Conservation (phyloP, 176 grass and related monocot genomes). For the Stipa capillata region DNA sequence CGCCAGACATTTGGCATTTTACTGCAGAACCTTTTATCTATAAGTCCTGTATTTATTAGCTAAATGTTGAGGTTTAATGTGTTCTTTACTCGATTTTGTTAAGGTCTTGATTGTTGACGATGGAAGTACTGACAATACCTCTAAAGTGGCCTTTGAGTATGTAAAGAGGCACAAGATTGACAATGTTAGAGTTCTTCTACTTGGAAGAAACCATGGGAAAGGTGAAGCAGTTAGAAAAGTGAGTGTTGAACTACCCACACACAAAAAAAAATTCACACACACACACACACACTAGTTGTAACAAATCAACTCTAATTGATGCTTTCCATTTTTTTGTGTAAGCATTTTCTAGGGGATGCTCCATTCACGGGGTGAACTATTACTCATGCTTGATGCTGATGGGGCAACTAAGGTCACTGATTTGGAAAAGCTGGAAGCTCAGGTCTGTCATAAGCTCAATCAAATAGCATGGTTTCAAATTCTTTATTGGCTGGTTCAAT, state of each 20-base stretch:
- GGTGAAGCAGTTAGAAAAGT: slow-evolving; percentile 99
- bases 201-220: slow-evolving; percentile 95
- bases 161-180: slow-evolving; percentile 68
- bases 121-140: slow-evolving; percentile 76
- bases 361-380: slow-evolving; percentile 81
- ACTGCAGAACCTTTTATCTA: not conserved
- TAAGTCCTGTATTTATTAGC: not conserved
- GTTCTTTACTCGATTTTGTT: slow-evolving; percentile 5
- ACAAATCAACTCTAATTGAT: slow-evolving; percentile 24
- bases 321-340: slow-evolving; percentile 42
- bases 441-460: slow-evolving; percentile 46
- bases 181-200: slow-evolving; percentile 88
- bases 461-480: not conserved
- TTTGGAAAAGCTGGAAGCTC: slow-evolving; percentile 87
- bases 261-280: too few species aligned
- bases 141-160: slow-evolving; percentile 76
- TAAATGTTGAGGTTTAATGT: not conserved
- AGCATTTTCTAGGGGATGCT: slow-evolving; percentile 84
- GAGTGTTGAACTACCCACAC: slow-evolving; percentile 25
- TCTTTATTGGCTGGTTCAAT: not conserved
- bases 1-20: not conserved
- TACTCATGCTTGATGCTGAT: slow-evolving; percentile 99
- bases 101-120: slow-evolving; percentile 96
- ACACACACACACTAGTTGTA: not conserved
- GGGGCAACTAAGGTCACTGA: slow-evolving; percentile 88